Conservation (phyloP, 2,329 filamentous ascomycete species). For the Verticillium albo-atrum region DNA sequence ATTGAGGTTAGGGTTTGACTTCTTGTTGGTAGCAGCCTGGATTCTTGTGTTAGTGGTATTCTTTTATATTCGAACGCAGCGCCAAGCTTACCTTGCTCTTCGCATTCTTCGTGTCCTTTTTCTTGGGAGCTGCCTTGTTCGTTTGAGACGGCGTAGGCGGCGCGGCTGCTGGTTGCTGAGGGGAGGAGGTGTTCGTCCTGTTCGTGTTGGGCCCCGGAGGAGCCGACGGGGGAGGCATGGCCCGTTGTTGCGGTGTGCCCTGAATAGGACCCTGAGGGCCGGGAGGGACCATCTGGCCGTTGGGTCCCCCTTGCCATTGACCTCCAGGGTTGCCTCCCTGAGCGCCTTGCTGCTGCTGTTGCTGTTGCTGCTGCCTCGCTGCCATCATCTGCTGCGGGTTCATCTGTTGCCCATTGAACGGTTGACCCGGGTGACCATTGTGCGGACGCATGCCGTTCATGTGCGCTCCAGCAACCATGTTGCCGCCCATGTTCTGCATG, state of each 20-base stretch:
- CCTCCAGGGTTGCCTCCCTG: constrained; percentile 35
- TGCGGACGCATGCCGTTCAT: constrained; percentile 68
- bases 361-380: constrained; percentile 32
- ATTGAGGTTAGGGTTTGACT: constrained; percentile 51
- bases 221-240: constrained; percentile 64
- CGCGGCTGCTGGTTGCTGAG: constrained; percentile 59
- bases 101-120: constrained; percentile 64
- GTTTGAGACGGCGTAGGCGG: constrained; percentile 72
- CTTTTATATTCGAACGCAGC: not conserved
- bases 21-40: constrained; percentile 58
- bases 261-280: constrained; percentile 48
- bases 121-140: constrained; percentile 72
- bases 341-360: constrained; percentile 21
- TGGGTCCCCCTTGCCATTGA: constrained; percentile 40
- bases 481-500: constrained; percentile 47
- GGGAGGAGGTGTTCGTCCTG: constrained; percentile 53
- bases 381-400: constrained; percentile 58
- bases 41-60: not conserved
- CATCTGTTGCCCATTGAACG: constrained; percentile 51
- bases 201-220: constrained; percentile 49
- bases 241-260: constrained; percentile 67
- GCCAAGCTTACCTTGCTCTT: constrained; percentile 61
- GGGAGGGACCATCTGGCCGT: constrained; percentile 38
- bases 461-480: constrained; percentile 48
- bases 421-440: constrained; percentile 58